phyloP scores from a whole-genome alignment of 2,329 filamentous ascomycete genomes.

The Neocucurbitaria cava region DNA sequence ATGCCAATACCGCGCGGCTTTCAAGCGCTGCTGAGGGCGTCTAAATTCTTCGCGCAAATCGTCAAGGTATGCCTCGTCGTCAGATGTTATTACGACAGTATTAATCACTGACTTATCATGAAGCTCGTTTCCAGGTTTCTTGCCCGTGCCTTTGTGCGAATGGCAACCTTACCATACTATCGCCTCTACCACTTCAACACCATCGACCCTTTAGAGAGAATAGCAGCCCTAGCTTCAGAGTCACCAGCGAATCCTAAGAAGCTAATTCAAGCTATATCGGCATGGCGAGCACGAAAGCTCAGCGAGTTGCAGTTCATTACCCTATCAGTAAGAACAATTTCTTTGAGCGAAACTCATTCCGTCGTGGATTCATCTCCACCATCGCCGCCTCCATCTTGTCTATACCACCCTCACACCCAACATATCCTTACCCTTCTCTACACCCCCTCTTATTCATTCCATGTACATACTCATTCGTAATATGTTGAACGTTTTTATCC shows the following conservation, averaged over 20 bases:
- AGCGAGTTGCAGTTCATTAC: conserved; percentile 20
- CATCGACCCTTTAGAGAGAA: conserved; percentile 7
- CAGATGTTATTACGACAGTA: not conserved
- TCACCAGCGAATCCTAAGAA: not conserved
- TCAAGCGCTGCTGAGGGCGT: not conserved
- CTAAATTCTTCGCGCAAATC: not conserved
- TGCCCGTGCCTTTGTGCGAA: not conserved
- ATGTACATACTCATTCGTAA: conserved; percentile 37
- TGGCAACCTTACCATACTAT: conserved; percentile 27
- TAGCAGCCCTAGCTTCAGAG: conserved; percentile 9
- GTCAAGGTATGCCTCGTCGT: not conserved
- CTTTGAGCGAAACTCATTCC: not conserved
- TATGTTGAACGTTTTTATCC: conserved; percentile 17
- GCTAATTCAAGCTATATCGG: not conserved
- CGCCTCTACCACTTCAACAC: conserved; percentile 22
- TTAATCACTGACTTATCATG: not conserved
- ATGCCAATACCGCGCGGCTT: not conserved
- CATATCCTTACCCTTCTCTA: not conserved
- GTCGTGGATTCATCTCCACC: no score
- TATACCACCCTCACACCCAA: not conserved
- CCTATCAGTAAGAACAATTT: conserved; percentile 9
- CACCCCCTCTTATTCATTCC: conserved; percentile 17
- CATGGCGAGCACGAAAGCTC: conserved; percentile 17
- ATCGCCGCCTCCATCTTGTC: not conserved
- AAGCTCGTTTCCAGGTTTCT: not conserved